These are phyloP conservation scores for Syzygium jambos DNA, from an alignment of 345 rosid genomes.

Conservation along the genomic window DNA sequence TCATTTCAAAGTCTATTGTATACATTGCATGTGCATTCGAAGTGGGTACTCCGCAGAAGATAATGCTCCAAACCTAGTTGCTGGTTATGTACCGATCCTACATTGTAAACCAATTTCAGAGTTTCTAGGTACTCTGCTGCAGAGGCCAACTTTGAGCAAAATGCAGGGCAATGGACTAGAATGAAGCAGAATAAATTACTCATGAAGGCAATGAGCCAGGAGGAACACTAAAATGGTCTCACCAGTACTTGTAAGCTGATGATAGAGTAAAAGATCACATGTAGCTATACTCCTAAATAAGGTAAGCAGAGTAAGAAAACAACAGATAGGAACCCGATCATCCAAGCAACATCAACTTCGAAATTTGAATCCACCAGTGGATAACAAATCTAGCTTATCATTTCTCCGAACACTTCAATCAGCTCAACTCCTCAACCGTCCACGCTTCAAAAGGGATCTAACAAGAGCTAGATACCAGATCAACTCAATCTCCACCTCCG, in stretches of 20 bases:
- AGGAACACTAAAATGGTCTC: neutral
- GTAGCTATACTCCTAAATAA: neutral
- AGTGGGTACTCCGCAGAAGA: too few relatives aligned
- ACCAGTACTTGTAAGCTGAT: neutral
- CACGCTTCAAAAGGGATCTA: neutral
- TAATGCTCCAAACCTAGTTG: too few relatives aligned
- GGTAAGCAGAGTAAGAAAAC: neutral
- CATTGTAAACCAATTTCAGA: too few relatives aligned
- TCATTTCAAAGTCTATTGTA: too few relatives aligned
- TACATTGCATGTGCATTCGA: too few relatives aligned
- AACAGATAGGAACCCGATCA: neutral
- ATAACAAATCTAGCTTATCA: neutral
- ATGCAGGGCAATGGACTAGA: too few relatives aligned
- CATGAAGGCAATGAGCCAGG: too few relatives aligned
- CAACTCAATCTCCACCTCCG: neutral
- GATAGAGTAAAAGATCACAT: neutral
- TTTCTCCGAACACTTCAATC: neutral
- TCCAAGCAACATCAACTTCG: neutral
- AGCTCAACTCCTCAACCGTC: neutral
- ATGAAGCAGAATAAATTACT: too few relatives aligned
- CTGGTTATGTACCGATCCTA: too few relatives aligned
- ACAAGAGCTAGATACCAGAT: neutral
- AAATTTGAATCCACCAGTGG: neutral
- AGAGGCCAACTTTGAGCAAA: too few relatives aligned
- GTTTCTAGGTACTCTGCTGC: too few relatives aligned